Conservation (phyloP, 345 rosid genomes). For the Populus tremula region DNA sequence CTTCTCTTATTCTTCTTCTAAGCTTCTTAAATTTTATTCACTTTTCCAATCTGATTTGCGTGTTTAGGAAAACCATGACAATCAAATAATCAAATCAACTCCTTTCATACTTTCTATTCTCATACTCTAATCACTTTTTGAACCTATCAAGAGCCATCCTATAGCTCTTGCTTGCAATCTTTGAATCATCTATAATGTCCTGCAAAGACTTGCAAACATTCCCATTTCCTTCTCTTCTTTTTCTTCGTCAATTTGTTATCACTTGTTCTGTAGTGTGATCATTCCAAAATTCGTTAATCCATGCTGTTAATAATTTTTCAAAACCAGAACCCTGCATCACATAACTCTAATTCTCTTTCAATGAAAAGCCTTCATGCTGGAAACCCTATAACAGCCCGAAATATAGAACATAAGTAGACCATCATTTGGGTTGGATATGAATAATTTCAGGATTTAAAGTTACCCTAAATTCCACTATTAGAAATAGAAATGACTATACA, state of each 20-base stretch:
- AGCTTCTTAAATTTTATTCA: no score
- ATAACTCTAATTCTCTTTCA: neutral
- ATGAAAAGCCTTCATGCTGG: neutral
- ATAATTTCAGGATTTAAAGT: neutral
- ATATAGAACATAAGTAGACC: neutral
- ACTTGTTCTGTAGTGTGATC: neutral
- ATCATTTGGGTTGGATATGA: neutral
- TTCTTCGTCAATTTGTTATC: neutral
- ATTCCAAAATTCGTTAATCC: neutral
- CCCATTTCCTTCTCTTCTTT: neutral
- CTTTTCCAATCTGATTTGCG: no score
- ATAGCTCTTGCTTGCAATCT: neutral
- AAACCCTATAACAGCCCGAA: neutral
- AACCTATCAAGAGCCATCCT: neutral
- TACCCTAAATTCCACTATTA: neutral
- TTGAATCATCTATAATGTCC: neutral
- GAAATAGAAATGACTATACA: neutral
- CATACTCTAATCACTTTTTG: neutral
- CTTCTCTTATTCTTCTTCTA: no score
- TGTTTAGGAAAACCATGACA: no score
- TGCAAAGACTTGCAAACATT: neutral
- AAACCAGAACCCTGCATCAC: neutral
- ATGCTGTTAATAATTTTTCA: neutral
- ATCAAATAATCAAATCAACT: no score
- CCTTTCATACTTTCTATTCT: neutral